Percentiles rank a stretch among this genome's conserved stretches.
These are phyloP conservation scores for Barbarea vulgaris DNA, from an alignment of 345 rosid species.

Conservation along the genomic window DNA sequence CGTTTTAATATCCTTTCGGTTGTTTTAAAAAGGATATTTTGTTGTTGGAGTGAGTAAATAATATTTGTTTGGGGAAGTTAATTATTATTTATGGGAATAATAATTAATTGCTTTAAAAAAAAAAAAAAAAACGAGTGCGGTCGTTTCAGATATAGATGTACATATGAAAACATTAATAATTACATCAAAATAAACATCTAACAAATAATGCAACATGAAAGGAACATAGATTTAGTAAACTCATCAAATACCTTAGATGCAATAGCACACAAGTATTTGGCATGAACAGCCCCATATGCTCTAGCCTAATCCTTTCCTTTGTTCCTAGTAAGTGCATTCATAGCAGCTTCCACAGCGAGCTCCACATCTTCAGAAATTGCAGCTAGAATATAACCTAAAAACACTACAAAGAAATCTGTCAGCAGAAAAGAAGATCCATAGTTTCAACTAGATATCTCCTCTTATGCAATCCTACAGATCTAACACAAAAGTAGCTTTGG, in stretches of 20 bases:
- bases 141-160: slow-evolving; percentile 26
- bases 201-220: neutral
- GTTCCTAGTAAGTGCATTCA: slow-evolving; percentile 70
- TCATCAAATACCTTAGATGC: slow-evolving; percentile 73
- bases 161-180: slow-evolving; percentile 21
- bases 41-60: too few relatives aligned
- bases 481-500: neutral
- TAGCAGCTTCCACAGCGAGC: slow-evolving; percentile 86
- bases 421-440: neutral
- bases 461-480: slow-evolving; percentile 15
- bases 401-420: neutral
- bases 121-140: too few relatives aligned
- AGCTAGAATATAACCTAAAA: slow-evolving; percentile 89
- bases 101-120: too few relatives aligned
- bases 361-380: slow-evolving; percentile 95
- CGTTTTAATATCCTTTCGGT: too few relatives aligned
- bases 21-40: too few relatives aligned
- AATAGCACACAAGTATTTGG: slow-evolving; percentile 90
- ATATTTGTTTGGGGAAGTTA: too few relatives aligned
- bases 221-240: neutral
- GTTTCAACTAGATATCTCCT: neutral
- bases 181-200: neutral
- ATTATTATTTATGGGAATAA: too few relatives aligned
- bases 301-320: slow-evolving; percentile 80
- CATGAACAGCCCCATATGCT: slow-evolving; percentile 81